Conservation (phyloP, 2,329 filamentous ascomycete genomes). For the Fusarium newnesense region DNA sequence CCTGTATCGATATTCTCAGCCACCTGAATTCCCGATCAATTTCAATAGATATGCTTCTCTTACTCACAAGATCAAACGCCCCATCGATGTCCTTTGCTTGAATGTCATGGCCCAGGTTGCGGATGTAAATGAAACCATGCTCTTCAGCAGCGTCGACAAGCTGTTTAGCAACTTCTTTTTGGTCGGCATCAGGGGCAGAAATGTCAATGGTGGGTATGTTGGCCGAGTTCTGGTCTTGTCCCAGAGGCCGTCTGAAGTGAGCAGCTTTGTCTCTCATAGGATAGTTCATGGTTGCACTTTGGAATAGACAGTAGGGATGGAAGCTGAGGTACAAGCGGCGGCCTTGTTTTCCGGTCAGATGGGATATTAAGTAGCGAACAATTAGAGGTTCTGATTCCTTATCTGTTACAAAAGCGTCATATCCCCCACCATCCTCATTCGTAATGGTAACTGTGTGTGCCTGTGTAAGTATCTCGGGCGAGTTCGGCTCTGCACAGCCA, state of each 20-base stretch:
- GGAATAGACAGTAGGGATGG: background rate
- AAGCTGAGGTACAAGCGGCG: background rate
- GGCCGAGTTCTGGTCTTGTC: constrained; percentile 46
- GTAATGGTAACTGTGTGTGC: constrained; percentile 2
- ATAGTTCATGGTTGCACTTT: constrained; percentile 4
- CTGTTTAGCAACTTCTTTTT: constrained; percentile 68
- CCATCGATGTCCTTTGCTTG: constrained; percentile 71
- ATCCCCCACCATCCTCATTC: constrained; percentile 19
- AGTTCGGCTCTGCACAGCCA: constrained; percentile 20
- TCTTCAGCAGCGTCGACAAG: constrained; percentile 83
- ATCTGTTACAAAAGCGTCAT: constrained; percentile 19
- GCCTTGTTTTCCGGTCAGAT: background rate
- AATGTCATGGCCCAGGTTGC: constrained; percentile 77
- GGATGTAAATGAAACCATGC: constrained; percentile 91
- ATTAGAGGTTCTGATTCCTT: background rate
- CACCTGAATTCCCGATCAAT: background rate
- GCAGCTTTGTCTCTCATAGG: constrained; percentile 6
- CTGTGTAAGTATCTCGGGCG: background rate
- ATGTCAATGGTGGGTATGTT: constrained; percentile 87
- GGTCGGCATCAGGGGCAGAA: constrained; percentile 56
- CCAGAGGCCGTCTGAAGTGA: background rate
- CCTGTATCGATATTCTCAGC: constrained; percentile 52
- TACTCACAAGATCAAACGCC: constrained; percentile 77
- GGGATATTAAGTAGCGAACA: background rate
- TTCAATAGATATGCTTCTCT: background rate